Evolutionary conservation across 2,329 filamentous ascomycete genomes (phyloP).

Genomic region (Pyrenophora teres): DNA sequence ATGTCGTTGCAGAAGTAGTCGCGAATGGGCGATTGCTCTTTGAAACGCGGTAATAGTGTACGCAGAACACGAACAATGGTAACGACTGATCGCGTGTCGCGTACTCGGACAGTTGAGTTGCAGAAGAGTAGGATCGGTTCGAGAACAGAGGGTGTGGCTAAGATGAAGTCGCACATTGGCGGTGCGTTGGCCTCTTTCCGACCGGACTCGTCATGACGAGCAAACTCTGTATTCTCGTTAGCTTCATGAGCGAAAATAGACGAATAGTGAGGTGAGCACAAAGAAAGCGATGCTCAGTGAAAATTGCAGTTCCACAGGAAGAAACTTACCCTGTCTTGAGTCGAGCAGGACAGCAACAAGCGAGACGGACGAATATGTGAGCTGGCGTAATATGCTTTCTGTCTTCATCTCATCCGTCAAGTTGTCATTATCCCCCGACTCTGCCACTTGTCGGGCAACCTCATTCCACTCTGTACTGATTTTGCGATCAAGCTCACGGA

Average conservation of each 20-base stretch:
- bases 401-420: slow-evolving; percentile 97
- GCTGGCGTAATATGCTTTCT: slow-evolving; percentile 89
- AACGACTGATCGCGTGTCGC: slow-evolving; percentile 84
- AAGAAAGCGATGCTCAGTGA: too few relatives aligned
- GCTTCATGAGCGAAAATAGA: not conserved
- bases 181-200: slow-evolving; percentile 54
- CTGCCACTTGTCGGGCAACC: slow-evolving; percentile 61
- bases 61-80: slow-evolving; percentile 86
- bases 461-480: slow-evolving; percentile 85
- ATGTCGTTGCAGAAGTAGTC: slow-evolving; percentile 91
- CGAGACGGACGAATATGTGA: slow-evolving; percentile 89
- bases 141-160: slow-evolving; percentile 76
- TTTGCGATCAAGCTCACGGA: slow-evolving; percentile 84
- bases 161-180: slow-evolving; percentile 78
- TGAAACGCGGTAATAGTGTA: slow-evolving; percentile 80
- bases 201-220: slow-evolving; percentile 36
- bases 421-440: slow-evolving; percentile 72
- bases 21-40: slow-evolving; percentile 63
- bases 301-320: not conserved
- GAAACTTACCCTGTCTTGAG: slow-evolving; percentile 53
- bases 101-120: slow-evolving; percentile 86
- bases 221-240: slow-evolving; percentile 29
- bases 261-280: not conserved
- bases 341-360: slow-evolving; percentile 91
- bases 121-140: slow-evolving; percentile 91